These are phyloP conservation scores for Ustilago esculenta DNA, from an alignment of 1,284 basidiomycete species.

Conservation along the genomic window DNA sequence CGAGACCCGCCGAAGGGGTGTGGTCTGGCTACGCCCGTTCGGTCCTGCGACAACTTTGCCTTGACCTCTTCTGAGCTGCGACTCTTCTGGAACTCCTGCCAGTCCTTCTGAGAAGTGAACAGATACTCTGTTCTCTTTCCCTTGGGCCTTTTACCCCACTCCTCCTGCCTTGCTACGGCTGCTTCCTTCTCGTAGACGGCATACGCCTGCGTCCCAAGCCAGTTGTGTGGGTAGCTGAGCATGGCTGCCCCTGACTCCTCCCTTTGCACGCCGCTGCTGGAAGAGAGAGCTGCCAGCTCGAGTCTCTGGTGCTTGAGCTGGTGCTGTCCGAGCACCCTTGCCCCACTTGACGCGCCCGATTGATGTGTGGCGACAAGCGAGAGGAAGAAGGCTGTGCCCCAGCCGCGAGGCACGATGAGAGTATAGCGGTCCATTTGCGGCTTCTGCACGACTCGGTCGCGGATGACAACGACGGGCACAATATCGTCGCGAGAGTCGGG, in stretches of 20 bases:
- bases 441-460: constrained; percentile 17
- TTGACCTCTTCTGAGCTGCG: constrained; percentile 10
- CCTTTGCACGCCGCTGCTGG: constrained; percentile 2
- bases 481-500: constrained; percentile 54
- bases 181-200: constrained; percentile 26
- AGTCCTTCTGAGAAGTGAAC: constrained; percentile 36
- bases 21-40: constrained; percentile 28
- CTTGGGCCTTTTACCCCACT: constrained; percentile 55
- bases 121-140: constrained; percentile 57
- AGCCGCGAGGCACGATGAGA: constrained; percentile 62
- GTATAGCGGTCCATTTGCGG: constrained; percentile 45
- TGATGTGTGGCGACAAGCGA: constrained; percentile 56
- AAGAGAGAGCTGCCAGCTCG: constrained; percentile 31
- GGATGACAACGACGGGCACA: constrained; percentile 51
- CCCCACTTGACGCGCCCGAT: constrained; percentile 42
- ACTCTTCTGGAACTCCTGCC: constrained; percentile 23
- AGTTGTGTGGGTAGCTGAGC: constrained; percentile 53
- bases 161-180: constrained; percentile 10
- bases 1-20: constrained; percentile 26
- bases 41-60: constrained; percentile 20
- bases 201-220: constrained; percentile 46
- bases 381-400: constrained; percentile 61
- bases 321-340: constrained; percentile 54
- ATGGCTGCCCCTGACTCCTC: constrained; percentile 3
- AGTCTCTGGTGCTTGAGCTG: constrained; percentile 53